A percentile compares a stretch with the other conserved stretches of the same genome.
Evolutionary conservation across 2,329 filamentous ascomycete species (phyloP).

Genomic region (Diaporthe helianthi): DNA sequence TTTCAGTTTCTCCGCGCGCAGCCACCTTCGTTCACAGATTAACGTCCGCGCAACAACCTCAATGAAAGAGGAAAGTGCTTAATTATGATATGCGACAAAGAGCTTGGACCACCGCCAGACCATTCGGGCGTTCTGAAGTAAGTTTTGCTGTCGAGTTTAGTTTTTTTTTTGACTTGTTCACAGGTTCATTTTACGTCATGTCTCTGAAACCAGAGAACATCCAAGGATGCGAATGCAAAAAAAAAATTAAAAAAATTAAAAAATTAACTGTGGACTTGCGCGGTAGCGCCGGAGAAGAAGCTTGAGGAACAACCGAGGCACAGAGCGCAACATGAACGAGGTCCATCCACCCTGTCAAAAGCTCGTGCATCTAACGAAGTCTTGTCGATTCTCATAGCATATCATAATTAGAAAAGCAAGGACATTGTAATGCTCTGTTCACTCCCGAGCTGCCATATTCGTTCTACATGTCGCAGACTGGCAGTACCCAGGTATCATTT

Average conservation of each 20-base stretch:
- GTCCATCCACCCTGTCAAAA: background rate
- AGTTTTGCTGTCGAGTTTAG: background rate
- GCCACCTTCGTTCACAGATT: background rate
- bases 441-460: conserved; percentile 16
- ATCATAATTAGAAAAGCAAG: background rate
- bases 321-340: background rate
- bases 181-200: conserved; percentile 5
- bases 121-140: background rate
- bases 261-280: too few species aligned
- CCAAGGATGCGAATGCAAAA: background rate
- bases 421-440: background rate
- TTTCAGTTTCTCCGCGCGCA: background rate
- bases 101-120: too few species aligned
- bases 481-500: too few species aligned
- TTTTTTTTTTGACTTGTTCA: background rate
- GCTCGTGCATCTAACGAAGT: background rate
- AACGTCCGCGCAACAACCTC: background rate
- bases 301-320: background rate
- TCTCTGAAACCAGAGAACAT: background rate
- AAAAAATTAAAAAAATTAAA: too few species aligned
- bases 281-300: background rate
- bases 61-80: background rate
- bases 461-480: background rate
- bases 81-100: background rate
- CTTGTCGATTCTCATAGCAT: background rate